Percentiles rank a stretch among this genome's conserved stretches.
These are phyloP conservation scores for Phascolomyces articulosus DNA, from an alignment of 371 early-diverging fungal species.

Conservation along the genomic window DNA sequence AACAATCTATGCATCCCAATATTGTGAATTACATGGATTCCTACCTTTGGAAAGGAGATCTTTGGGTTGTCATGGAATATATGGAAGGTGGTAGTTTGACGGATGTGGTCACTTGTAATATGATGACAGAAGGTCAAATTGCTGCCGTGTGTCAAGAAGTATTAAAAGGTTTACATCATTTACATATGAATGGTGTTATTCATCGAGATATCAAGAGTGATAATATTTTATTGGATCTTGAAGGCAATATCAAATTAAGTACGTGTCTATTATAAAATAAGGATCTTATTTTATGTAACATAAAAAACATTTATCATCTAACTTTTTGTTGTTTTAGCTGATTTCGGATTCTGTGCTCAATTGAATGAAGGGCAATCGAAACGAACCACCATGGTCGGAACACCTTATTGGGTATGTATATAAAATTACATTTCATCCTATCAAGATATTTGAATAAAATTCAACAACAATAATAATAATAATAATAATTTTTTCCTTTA, in stretches of 20 bases:
- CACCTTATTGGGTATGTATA: constrained; percentile 80
- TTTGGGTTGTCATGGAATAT: constrained; percentile 91
- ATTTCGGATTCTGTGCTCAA: constrained; percentile 92
- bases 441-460: no score
- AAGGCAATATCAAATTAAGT: constrained; percentile 86
- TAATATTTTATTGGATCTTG: constrained; percentile 83
- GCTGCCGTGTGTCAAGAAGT: constrained; percentile 83
- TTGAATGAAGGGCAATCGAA: constrained; percentile 68
- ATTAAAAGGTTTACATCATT: constrained; percentile 52
- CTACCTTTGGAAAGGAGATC: constrained; percentile 73
- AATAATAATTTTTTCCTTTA: neutral
- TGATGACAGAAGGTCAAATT: constrained; percentile 89
- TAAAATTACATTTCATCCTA: no score
- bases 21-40: constrained; percentile 90
- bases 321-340: constrained; percentile 45
- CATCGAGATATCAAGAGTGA: constrained; percentile 96
- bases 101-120: constrained; percentile 78
- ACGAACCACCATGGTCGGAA: constrained; percentile 85
- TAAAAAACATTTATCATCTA: no score
- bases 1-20: constrained; percentile 75
- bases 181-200: constrained; percentile 87
- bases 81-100: constrained; percentile 93
- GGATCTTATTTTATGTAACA: no score
- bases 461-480: no score
- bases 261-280: constrained; percentile 15